Evolutionary conservation across 2,329 filamentous ascomycete genomes (phyloP), one percentile per base, ranked within the genome.

Genomic region (Trichoderma atroviride): DNA sequence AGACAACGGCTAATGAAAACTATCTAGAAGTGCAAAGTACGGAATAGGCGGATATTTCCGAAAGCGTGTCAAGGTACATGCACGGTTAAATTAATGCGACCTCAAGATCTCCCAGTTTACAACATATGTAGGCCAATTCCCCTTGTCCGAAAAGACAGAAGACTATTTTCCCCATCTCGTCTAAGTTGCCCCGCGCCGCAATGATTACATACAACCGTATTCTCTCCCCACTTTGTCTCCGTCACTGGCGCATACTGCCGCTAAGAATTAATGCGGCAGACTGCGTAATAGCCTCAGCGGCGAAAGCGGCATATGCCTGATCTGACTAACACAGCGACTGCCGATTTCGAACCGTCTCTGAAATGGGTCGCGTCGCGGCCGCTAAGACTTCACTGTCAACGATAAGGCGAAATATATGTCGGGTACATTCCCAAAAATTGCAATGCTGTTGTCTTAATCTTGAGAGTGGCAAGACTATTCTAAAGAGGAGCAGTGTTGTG

Each of bases 291-390:
- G 11, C 35, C 22, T 35, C 53, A 35, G 63, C 63, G 63, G 63
- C 63, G 50, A 65, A 65, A 65, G 62, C 62, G 62, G 62, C 62
- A 56, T 31, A 65, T 27, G 60, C 40, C 40, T 43, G 29, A 19
- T 53, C 19, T n/a, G 33, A 53, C 53, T 40, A 22, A 43, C 10
- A 63, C n/a, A 55, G 29, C 1, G 60, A 22, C n/a, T 27, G 37
- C 47, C 11, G 31, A 55, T 37, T 56, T 64, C 40, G 27, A 14
- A 19, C 16, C 5, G 33, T 16, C 19, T n/a, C 37, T 13, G 37
- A 29, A 9, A 9, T 11, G 60, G 14, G 10, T n/a, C 6, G 7
- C n/a, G 9, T 37, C 9, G 22, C 27, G 16, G 60, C 31, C 37
- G 19, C n/a, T 19, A 53, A 37, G 11, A 9, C 10, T 14, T 22